Percentiles rank a stretch among this genome's conserved stretches.
Conservation (phyloP, 345 rosid genomes). For the Cardamine resedifolia region DNA sequence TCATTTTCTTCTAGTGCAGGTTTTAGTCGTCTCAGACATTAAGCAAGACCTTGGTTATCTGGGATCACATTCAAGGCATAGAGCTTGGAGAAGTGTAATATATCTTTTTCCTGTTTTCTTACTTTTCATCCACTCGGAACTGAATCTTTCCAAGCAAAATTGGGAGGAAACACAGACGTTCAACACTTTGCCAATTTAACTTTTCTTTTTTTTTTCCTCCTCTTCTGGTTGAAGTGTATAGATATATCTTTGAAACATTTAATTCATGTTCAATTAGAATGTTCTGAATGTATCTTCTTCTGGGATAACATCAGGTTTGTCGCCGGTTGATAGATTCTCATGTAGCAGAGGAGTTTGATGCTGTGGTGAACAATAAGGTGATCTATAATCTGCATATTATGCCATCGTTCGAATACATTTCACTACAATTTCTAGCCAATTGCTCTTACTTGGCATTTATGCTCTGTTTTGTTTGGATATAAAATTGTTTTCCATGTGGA, state of each 20-base stretch:
- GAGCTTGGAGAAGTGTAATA: constrained; percentile 84
- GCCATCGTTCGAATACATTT: neutral
- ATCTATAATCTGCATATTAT: constrained; percentile 17
- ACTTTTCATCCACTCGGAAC: constrained; percentile 10
- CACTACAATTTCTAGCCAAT: constrained; percentile 1
- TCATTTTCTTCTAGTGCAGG: constrained; percentile 55
- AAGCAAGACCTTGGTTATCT: constrained; percentile 77
- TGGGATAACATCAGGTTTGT: constrained; percentile 54
- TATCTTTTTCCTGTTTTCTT: neutral
- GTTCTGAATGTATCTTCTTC: constrained; percentile 16
- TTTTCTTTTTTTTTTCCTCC: neutral
- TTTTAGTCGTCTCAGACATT: constrained; percentile 84
- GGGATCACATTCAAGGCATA: constrained; percentile 58
- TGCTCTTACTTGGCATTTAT: neutral
- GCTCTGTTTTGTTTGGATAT: constrained; percentile 2
- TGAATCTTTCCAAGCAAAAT: neutral
- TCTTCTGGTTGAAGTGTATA: neutral
- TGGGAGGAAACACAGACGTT: constrained; percentile 12
- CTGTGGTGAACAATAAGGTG: constrained; percentile 79
- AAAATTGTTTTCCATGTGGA: neutral
- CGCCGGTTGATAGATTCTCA: constrained; percentile 75
- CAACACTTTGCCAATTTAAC: neutral
- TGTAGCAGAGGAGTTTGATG: constrained; percentile 71
- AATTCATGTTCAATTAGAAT: neutral
- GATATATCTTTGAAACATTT: neutral